Percentiles rank a stretch among this genome's conserved stretches.
Evolutionary conservation across 2,329 filamentous ascomycete genomes (phyloP).

Genomic region (Coniochaeta ligniaria): DNA sequence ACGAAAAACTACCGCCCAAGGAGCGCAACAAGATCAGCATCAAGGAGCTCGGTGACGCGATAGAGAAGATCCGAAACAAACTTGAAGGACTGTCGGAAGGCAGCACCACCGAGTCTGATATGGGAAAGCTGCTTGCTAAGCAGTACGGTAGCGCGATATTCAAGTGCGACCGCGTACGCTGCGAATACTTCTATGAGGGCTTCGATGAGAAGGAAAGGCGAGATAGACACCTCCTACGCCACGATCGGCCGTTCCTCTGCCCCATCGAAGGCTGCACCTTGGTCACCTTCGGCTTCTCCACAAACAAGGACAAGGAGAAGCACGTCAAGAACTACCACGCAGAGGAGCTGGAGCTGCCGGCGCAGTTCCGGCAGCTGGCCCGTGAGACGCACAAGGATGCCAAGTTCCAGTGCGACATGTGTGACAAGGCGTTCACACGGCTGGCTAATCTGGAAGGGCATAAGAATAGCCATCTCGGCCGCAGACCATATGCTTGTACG

Average conservation of each 20-base stretch:
- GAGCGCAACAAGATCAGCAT: constrained; percentile 23
- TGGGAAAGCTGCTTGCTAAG: background rate
- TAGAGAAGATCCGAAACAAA: constrained; percentile 19
- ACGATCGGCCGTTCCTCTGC: constrained; percentile 32
- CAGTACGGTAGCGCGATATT: constrained; percentile 30
- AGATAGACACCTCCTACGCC: constrained; percentile 28
- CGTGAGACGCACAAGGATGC: background rate
- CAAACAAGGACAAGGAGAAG: constrained; percentile 28
- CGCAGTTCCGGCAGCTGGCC: constrained; percentile 5
- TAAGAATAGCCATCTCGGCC: constrained; percentile 23
- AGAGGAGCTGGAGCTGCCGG: constrained; percentile 11
- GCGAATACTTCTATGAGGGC: constrained; percentile 34
- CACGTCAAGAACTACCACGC: constrained; percentile 21
- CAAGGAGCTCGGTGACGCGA: constrained; percentile 13
- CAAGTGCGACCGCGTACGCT: constrained; percentile 33
- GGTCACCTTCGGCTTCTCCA: constrained; percentile 28
- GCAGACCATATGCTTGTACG: constrained; percentile 18
- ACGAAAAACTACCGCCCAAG: constrained; percentile 10
- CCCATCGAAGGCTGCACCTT: constrained; percentile 20
- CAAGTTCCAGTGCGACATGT: constrained; percentile 23
- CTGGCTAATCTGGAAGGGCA: constrained; percentile 25
- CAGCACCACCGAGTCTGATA: background rate
- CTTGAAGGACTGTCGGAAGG: constrained; percentile 15
- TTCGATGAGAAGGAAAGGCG: constrained; percentile 22
- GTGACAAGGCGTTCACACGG: constrained; percentile 24